A percentile compares a stretch with the other conserved stretches of the same genome.
phyloP scores from a whole-genome alignment of 805 yeast genomes.

The Zygotorulaspora chibaensis region DNA sequence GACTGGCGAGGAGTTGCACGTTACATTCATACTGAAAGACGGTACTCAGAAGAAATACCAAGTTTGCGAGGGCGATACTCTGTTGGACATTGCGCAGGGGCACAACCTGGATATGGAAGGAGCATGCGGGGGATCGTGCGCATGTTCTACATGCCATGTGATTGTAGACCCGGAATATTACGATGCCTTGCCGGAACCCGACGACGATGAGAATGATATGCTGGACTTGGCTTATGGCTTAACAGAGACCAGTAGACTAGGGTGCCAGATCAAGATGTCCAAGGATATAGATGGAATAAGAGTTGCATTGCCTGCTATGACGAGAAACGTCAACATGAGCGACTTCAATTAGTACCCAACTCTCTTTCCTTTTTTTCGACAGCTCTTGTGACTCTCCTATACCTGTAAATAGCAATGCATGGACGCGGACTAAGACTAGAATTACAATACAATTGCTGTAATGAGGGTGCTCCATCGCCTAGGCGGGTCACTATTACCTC shows the following conservation, averaged over 20 bases:
- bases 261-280: conserved; percentile 88
- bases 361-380: background rate
- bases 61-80: conserved; percentile 87
- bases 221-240: conserved; percentile 94
- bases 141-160: conserved; percentile 96
- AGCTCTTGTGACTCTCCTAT: background rate
- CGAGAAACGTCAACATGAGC: conserved; percentile 78
- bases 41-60: conserved; percentile 79
- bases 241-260: conserved; percentile 93
- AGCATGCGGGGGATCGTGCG: conserved; percentile 99
- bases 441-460: background rate
- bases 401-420: background rate
- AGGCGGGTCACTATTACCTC: background rate
- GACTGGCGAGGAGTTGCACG: conserved; percentile 84
- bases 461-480: background rate
- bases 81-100: conserved; percentile 93
- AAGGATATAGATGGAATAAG: conserved; percentile 90
- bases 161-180: conserved; percentile 94
- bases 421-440: background rate
- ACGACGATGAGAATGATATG: conserved; percentile 98
- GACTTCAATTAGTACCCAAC: conserved; percentile 53
- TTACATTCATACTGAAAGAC: conserved; percentile 88
- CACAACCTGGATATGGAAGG: conserved; percentile 93
- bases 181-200: conserved; percentile 89
- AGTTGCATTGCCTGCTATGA: conserved; percentile 96